Evolutionary conservation across 2,329 filamentous ascomycete genomes (phyloP).

Genomic region (Rhytidhysteron rufulum): DNA sequence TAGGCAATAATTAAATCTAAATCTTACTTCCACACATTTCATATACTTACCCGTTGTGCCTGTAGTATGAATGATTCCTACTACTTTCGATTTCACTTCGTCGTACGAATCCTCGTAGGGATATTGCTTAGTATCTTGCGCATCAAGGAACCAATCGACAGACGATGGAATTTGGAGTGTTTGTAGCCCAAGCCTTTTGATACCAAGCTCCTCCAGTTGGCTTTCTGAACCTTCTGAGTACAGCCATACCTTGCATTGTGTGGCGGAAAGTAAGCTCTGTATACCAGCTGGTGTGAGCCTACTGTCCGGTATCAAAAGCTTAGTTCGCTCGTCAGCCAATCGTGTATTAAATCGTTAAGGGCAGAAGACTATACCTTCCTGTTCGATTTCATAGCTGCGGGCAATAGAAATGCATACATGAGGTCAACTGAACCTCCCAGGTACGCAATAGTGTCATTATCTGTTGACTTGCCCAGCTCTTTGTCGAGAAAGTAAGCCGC

Average conservation of each 20-base stretch:
- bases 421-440: slow-evolving; percentile 12
- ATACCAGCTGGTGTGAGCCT: slow-evolving; percentile 10
- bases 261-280: slow-evolving; percentile 4
- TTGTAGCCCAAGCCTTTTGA: background rate
- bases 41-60: slow-evolving; percentile 12
- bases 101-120: slow-evolving; percentile 14
- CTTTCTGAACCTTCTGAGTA: slow-evolving; percentile 9
- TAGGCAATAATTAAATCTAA: no score
- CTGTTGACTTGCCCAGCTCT: slow-evolving; percentile 8
- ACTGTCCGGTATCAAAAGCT: slow-evolving; percentile 12
- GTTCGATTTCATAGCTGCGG: slow-evolving; percentile 11
- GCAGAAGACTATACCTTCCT: slow-evolving; percentile 5
- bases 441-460: slow-evolving; percentile 12
- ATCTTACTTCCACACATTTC: no score
- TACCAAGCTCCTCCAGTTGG: slow-evolving; percentile 1
- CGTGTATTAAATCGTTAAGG: background rate
- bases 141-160: slow-evolving; percentile 10
- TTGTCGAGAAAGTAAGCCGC: slow-evolving; percentile 15
- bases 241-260: slow-evolving; percentile 12
- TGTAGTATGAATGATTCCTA: slow-evolving; percentile 16
- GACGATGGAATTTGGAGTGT: slow-evolving; percentile 5
- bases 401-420: slow-evolving; percentile 11
- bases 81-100: slow-evolving; percentile 11
- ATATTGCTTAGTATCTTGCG: slow-evolving; percentile 2
- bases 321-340: background rate